These are phyloP conservation scores for Lecanicillium sp. DNA, from an alignment of 2,329 filamentous ascomycete species.

Conservation along the genomic window DNA sequence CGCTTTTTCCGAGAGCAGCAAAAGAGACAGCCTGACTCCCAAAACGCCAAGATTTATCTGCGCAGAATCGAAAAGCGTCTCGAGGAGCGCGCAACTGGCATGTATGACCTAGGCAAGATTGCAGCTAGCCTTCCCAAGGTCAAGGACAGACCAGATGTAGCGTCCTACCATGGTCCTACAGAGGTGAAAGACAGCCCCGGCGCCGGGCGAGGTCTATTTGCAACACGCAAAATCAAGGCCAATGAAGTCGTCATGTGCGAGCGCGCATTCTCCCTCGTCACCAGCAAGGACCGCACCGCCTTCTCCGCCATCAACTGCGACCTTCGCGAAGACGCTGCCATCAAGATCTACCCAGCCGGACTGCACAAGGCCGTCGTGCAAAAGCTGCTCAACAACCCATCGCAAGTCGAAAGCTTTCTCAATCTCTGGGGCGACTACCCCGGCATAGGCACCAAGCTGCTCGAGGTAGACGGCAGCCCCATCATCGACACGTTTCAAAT, in stretches of 20 bases:
- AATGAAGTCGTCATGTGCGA: constrained; percentile 26
- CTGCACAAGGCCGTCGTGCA: constrained; percentile 19
- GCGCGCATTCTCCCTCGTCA: constrained; percentile 23
- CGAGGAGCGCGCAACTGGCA: constrained; percentile 14
- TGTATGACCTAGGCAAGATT: constrained; percentile 16
- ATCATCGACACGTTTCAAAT: constrained; percentile 22
- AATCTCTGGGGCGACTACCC: constrained; percentile 18
- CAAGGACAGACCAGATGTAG: constrained; percentile 21
- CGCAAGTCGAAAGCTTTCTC: constrained; percentile 14
- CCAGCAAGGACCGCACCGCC: constrained; percentile 20
- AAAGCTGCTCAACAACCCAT: constrained; percentile 19
- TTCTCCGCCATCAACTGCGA: constrained; percentile 24
- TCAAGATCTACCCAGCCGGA: constrained; percentile 21
- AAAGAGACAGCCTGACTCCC: constrained; percentile 16
- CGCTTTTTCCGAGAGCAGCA: constrained; percentile 16
- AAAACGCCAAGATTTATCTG: constrained; percentile 13
- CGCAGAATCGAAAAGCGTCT: constrained; percentile 14
- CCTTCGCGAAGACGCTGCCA: constrained; percentile 15
- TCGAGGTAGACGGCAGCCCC: constrained; percentile 17
- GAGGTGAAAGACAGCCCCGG: constrained; percentile 17
- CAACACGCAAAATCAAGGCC: constrained; percentile 18
- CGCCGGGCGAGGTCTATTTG: constrained; percentile 28
- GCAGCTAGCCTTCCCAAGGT: constrained; percentile 14
- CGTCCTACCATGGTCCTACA: constrained; percentile 18
- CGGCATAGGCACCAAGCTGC: constrained; percentile 12